Base-by-base conservation (phyloP, 345 rosid genomes). In the Isatis tinctoria region DNA sequence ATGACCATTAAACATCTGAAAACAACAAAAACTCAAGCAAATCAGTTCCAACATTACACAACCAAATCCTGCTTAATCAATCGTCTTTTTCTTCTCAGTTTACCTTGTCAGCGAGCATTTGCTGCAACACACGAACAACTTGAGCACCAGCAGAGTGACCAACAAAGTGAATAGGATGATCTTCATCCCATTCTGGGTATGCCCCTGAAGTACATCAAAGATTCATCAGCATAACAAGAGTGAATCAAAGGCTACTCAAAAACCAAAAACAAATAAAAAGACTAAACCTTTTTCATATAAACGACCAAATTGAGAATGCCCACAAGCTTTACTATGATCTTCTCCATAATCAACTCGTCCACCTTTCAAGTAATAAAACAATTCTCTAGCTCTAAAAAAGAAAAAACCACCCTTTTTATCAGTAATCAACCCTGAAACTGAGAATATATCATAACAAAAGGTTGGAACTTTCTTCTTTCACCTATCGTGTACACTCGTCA, bases 101-200 rank as follows among this genome's bases (percentile, higher is more conserved):
- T 74, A 90, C 98, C 93, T 96, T 90, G 41, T 92, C 91, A 12
- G 95, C 92, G 4, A 96, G 96, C 98, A 96, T 92, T 88, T 96
- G 97, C 82, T 96, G 99, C 95, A 96, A 67, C 39, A 92, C 89
- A 45, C 99, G 98, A 79, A 92, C 90, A 20, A 96, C 99, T 83
- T 92, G 99, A 26, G 97, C 99, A 64, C 99, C 99, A 2, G 98
- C 98, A 0, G 99, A 96, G 76, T 96, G 99, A 59, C 99, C 97
- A 32, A 96, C 95, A 81, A 96, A 90, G 71, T 92, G 99, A 77
- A 96, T 83, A 3, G 99, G 99, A 70, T 96, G 98, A 67, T 88
- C 86, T 66, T 89, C 95, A 57, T 92, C 97, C 99, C 99, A 96
- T 82, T 90, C 96, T 13, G 89, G 85, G 54, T 87, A 96, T 11